Conservation (phyloP, 2,329 filamentous ascomycete genomes). For the Alternaria triticimaculans region DNA sequence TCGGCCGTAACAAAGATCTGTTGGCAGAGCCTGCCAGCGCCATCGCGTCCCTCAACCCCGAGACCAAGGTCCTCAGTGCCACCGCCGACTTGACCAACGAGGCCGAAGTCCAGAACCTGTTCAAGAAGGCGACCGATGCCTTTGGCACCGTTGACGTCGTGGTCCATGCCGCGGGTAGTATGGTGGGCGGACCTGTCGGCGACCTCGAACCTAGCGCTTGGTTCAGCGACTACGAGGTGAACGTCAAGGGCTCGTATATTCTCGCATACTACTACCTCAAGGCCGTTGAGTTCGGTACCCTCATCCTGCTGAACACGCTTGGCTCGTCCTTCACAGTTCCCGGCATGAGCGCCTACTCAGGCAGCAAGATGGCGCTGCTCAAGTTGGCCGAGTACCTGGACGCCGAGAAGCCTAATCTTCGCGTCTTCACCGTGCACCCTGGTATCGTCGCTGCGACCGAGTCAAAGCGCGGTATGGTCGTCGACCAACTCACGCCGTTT, state of each 20-base stretch:
- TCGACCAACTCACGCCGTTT: background rate
- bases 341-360: slow-evolving; percentile 22
- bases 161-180: background rate
- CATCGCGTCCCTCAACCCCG: slow-evolving; percentile 19
- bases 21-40: slow-evolving; percentile 20
- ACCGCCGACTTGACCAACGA: slow-evolving; percentile 29
- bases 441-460: slow-evolving; percentile 27
- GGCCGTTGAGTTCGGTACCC: slow-evolving; percentile 15
- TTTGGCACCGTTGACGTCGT: background rate
- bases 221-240: slow-evolving; percentile 24
- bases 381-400: slow-evolving; percentile 31
- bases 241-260: slow-evolving; percentile 24
- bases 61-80: slow-evolving; percentile 26
- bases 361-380: slow-evolving; percentile 29
- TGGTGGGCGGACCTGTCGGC: slow-evolving; percentile 14
- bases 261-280: slow-evolving; percentile 18
- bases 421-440: slow-evolving; percentile 26
- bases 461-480: slow-evolving; percentile 3
- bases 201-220: background rate
- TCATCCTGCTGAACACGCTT: slow-evolving; percentile 16
- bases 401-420: slow-evolving; percentile 1
- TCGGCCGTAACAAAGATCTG: slow-evolving; percentile 26
- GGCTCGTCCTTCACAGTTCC: slow-evolving; percentile 19
- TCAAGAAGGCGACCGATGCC: background rate
- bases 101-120: slow-evolving; percentile 21